Conservation (phyloP, 768 basidiomycete genomes). For the Sarcomyxa edulis region DNA sequence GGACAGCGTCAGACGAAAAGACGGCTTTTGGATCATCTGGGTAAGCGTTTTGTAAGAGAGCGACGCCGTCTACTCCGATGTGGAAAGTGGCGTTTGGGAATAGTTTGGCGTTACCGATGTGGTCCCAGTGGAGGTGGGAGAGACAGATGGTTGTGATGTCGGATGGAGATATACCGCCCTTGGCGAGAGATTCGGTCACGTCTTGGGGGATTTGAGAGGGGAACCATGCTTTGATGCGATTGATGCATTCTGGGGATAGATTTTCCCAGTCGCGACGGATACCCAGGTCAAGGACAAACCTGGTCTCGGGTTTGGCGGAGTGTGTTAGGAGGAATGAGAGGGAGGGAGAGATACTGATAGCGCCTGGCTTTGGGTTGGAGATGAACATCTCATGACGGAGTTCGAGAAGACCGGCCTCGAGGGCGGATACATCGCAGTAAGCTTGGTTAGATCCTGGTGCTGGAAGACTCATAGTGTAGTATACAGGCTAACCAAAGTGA, state of each 20-base stretch:
- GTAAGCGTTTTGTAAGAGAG: conserved; percentile 32
- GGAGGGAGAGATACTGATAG: conserved; percentile 30
- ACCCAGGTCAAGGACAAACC: conserved; percentile 53
- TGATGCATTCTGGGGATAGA: conserved; percentile 27
- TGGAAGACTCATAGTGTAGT: no score
- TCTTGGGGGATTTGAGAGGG: conserved; percentile 26
- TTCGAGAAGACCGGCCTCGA: conserved; percentile 43
- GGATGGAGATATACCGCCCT: conserved; percentile 39
- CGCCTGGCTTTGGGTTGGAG: conserved; percentile 24
- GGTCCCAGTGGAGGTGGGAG: conserved; percentile 54
- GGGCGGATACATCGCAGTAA: conserved; percentile 48
- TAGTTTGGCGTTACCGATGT: conserved; percentile 39
- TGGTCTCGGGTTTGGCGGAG: conserved; percentile 28
- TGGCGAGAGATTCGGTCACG: conserved; percentile 41
- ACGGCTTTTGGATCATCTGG: conserved; percentile 30
- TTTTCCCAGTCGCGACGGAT: conserved; percentile 41
- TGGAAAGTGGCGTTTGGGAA: conserved; percentile 45
- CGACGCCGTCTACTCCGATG: conserved; percentile 34
- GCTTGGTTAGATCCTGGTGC: conserved; percentile 36
- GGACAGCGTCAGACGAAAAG: conserved; percentile 29
- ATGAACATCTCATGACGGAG: conserved; percentile 33
- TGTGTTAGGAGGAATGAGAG: conserved; percentile 51
- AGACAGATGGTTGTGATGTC: conserved; percentile 41
- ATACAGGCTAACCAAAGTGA: no score
- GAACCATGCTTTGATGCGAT: conserved; percentile 20